Base-by-base conservation (phyloP, 2,329 filamentous ascomycete genomes). In the Xylaria sp. region DNA sequence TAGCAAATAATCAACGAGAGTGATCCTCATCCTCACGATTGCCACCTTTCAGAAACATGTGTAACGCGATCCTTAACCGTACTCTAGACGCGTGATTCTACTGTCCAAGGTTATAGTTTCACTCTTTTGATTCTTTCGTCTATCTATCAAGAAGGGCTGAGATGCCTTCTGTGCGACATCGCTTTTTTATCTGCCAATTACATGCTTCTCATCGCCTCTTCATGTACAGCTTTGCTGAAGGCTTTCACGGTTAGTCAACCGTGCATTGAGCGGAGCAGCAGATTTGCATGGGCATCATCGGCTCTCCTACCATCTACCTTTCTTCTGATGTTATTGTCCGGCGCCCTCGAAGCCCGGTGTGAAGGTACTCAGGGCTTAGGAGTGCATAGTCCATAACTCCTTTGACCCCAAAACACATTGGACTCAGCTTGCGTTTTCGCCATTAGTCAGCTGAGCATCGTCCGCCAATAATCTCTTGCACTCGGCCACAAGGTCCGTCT, bases 391-490 rank as follows among this genome's bases (percentile, higher is more conserved):
- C 32, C 32, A 50, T 39, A 7, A 25, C 50, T 39, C 20, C 50
- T 41, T 20, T 28, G 23, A 15, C 9, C 2, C 5, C 25, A 7
- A 12, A 15, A 4, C 10, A 9, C 2, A 8, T 60, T 39, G 60
- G 2, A 51, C 25, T 9, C 44, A 63, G 34, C 25, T 6, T n/a
- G 44, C 25, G 15, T 15, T 41, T 34, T 66, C 70, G 2, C 63
- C 70, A 20, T 71, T 71, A 39, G 48, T 63, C 25, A 60, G 56
- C 50, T 60, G 34, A 13, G 44, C 59, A 8, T 65, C 66, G 32
- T 67, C 63, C 1, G 69, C 66, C 8, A 72, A 13, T 34, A 72
- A 25, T 7, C 32, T 67, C 52, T 69, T 69, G 48, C 66, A 66
- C 66, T 72, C 70, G 2, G 25, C 60, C 4, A 50, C 66, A 25